Percentiles rank a stretch among this genome's conserved stretches.
phyloP scores from a whole-genome alignment of 208 protist species.

The Trypanosoma boissoni region DNA sequence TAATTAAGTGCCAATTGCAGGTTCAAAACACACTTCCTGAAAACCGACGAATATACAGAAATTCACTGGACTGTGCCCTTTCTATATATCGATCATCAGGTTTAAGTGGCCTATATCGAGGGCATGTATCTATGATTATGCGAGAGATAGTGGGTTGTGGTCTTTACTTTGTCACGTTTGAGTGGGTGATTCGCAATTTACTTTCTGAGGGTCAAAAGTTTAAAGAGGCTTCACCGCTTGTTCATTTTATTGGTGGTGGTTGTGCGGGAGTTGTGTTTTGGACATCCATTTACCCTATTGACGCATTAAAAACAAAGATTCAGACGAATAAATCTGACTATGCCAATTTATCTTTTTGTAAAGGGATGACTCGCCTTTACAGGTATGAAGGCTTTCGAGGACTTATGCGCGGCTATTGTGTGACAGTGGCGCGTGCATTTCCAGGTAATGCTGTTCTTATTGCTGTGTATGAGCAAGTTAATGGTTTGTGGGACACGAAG shows the following conservation, averaged over 20 bases:
- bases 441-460: conserved; percentile 90
- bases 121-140: conserved; percentile 85
- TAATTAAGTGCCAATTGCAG: conserved; percentile 93
- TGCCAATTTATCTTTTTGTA: conserved; percentile 66
- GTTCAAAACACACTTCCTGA: conserved; percentile 86
- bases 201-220: conserved; percentile 57
- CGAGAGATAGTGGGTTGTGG: conserved; percentile 85
- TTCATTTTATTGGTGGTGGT: conserved; percentile 82
- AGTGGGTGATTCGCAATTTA: conserved; percentile 72
- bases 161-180: conserved; percentile 85
- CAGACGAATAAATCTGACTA: conserved; percentile 86
- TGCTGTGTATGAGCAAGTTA: conserved; percentile 87
- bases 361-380: conserved; percentile 75
- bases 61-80: conserved; percentile 73
- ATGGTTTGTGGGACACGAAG: conserved; percentile 45
- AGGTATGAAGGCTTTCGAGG: conserved; percentile 79
- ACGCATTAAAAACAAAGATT: conserved; percentile 90
- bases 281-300: conserved; percentile 87
- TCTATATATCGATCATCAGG: conserved; percentile 62
- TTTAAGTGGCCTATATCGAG: conserved; percentile 76
- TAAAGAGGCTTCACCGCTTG: conserved; percentile 65
- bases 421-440: conserved; percentile 89
- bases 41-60: conserved; percentile 69
- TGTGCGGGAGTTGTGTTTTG: conserved; percentile 90
- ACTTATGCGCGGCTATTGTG: conserved; percentile 81